Percentiles rank a stretch among this genome's conserved stretches.
Evolutionary conservation across 2,329 filamentous ascomycete genomes (phyloP).

Genomic region (Penicillium sp.): DNA sequence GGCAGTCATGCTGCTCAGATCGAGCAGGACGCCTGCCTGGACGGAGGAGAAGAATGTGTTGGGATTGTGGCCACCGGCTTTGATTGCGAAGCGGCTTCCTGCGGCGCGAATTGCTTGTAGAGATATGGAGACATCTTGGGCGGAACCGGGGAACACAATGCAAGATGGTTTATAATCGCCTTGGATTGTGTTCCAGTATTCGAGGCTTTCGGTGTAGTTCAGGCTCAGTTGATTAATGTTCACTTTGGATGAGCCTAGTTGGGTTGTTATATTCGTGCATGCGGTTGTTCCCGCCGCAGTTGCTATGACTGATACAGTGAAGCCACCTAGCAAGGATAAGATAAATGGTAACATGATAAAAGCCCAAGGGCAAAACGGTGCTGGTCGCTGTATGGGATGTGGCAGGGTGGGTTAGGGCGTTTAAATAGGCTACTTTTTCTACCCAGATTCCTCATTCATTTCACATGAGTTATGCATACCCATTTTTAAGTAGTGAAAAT

Average conservation of each 20-base stretch:
- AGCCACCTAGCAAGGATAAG: conserved; percentile 5
- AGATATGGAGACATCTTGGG: conserved; percentile 28
- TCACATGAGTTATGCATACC: background rate
- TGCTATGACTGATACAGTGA: conserved; percentile 15
- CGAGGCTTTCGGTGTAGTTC: conserved; percentile 19
- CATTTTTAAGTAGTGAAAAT: background rate
- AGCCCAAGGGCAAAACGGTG: background rate
- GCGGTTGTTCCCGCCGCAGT: conserved; percentile 11
- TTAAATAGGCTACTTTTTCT: background rate
- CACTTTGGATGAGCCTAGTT: conserved; percentile 34
- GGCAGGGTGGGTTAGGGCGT: background rate
- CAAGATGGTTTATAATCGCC: conserved; percentile 27
- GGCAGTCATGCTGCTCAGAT: conserved; percentile 23
- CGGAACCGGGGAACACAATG: conserved; percentile 25
- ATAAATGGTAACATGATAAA: conserved; percentile 4
- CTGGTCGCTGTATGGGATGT: background rate
- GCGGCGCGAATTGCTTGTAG: conserved; percentile 25
- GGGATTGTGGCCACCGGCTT: conserved; percentile 31
- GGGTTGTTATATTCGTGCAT: conserved; percentile 55
- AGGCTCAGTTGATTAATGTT: conserved; percentile 14
- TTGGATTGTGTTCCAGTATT: conserved; percentile 29
- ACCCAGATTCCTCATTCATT: background rate
- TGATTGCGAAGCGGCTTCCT: conserved; percentile 27
- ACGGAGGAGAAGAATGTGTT: conserved; percentile 30
- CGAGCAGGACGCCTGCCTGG: conserved; percentile 25